Evolutionary conservation across 495 filamentous ascomycete genomes (phyloP), one percentile per base, ranked within the genome.

Genomic region (Penicillium antarcticum): DNA sequence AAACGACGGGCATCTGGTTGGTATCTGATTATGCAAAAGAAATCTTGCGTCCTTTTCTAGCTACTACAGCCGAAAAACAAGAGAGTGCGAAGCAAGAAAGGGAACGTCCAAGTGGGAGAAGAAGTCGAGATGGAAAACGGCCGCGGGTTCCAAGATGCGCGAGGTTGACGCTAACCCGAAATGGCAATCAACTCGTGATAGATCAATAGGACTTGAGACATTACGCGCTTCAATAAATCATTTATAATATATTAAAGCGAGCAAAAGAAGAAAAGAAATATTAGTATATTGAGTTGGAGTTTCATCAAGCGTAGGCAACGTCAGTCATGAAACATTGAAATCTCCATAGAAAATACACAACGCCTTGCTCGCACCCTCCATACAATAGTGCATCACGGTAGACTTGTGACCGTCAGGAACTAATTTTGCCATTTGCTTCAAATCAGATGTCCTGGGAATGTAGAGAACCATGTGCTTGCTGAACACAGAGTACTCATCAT

Each of bases 361-460:
- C n/a, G 78, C 80, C 72, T 97, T 98, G 66, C 94, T 96, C 3
- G 88, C 87, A 8, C 90, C 89, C 48, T 88, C 77, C 70, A 94
- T 86, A 66, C 91, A 96, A 64, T 98, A 98, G 70, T 98, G 94
- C 41, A 89, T 80, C 21, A 91, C 85, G 16, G 87, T 80, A 7
- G 89, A 68, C 62, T 80, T 81, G 36, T 70, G 52, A 13, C 67
- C 77, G 9, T 73, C 65, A 42, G 81, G 76, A 2, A 77, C 80
- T 45, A 85, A 67, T 54, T 73, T 73, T 3, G 89, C 90, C 33
- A 98, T 71, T 63, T 98, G 95, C 19, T 84, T 79, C 16, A 97
- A 55, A 69, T 98, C 84, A 40, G 89, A 94, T 2, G 87, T 95
- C 39, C 94, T 77, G 6, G 94, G 94, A n/a, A 98, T 74, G 60